phyloP scores from a whole-genome alignment of 2,329 filamentous ascomycete species.

The Monosporascus sp. region DNA sequence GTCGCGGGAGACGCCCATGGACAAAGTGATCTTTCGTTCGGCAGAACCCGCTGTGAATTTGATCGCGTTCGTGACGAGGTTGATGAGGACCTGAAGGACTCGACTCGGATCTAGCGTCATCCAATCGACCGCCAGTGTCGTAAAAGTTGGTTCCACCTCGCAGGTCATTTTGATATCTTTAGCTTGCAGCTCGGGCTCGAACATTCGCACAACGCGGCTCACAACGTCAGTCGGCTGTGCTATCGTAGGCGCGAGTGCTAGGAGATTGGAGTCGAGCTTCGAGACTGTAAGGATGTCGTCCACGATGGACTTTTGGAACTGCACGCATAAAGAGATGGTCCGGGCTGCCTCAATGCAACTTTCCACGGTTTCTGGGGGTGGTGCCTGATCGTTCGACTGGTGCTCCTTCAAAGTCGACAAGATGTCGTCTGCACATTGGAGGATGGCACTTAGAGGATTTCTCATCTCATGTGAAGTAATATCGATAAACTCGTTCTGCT shows the following conservation, averaged over 20 bases:
- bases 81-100: slow-evolving; percentile 74
- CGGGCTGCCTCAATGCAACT: slow-evolving; percentile 51
- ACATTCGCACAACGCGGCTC: slow-evolving; percentile 68
- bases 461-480: slow-evolving; percentile 49
- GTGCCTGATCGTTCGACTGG: slow-evolving; percentile 16
- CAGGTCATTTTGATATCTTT: slow-evolving; percentile 64
- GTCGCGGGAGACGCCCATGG: slow-evolving; percentile 38
- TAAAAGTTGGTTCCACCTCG: slow-evolving; percentile 57
- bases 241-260: slow-evolving; percentile 67
- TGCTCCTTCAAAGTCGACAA: slow-evolving; percentile 16
- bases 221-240: slow-evolving; percentile 64
- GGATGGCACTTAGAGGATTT: slow-evolving; percentile 50
- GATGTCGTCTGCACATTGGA: slow-evolving; percentile 55
- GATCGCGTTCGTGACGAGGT: slow-evolving; percentile 74
- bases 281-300: slow-evolving; percentile 70
- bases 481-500: slow-evolving; percentile 53
- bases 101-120: slow-evolving; percentile 67
- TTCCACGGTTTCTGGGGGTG: slow-evolving; percentile 31
- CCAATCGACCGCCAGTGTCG: slow-evolving; percentile 55
- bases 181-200: slow-evolving; percentile 67
- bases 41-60: slow-evolving; percentile 69
- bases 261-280: slow-evolving; percentile 70
- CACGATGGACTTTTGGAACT: slow-evolving; percentile 77
- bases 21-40: slow-evolving; percentile 49
- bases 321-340: slow-evolving; percentile 60